phyloP scores from a whole-genome alignment of 2,329 filamentous ascomycete species.

The Curvularia spicifera region DNA sequence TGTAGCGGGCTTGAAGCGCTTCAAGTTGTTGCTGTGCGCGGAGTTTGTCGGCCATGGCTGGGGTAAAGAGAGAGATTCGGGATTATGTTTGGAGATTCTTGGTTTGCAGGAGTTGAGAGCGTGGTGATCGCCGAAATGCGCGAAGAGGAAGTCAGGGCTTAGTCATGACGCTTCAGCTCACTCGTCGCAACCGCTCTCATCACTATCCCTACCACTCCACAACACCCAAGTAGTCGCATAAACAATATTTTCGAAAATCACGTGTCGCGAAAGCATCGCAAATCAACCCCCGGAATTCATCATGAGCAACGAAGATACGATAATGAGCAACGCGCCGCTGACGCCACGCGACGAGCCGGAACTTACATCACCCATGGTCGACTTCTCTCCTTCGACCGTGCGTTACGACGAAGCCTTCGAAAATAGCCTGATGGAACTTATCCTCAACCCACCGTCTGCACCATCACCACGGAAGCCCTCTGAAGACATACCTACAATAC shows the following conservation, averaged over 20 bases:
- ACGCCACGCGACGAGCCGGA: conserved; percentile 42
- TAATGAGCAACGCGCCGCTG: conserved; percentile 39
- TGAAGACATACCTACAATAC: conserved; percentile 34
- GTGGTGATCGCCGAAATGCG: conserved; percentile 17
- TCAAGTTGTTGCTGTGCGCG: conserved; percentile 98
- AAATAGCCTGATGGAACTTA: conserved; percentile 51
- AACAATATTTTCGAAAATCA: not conserved
- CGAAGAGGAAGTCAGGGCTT: conserved; percentile 11
- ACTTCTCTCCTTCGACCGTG: conserved; percentile 54
- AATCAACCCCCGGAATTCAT: not conserved
- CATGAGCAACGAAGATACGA: conserved; percentile 33
- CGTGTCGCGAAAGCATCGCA: conserved; percentile 2
- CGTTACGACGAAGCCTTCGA: conserved; percentile 55
- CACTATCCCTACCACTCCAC: not conserved
- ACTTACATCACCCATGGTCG: conserved; percentile 41
- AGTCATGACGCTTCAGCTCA: conserved; percentile 10
- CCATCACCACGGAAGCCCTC: conserved; percentile 31
- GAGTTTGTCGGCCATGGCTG: conserved; percentile 84
- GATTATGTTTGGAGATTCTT: not conserved
- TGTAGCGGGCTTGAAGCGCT: conserved; percentile 91
- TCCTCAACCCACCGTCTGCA: conserved; percentile 45
- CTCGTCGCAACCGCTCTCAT: conserved; percentile 5
- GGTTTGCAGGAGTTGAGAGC: conserved; percentile 8
- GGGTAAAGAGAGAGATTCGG: not conserved
- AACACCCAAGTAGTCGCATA: conserved; percentile 1